phyloP scores from a whole-genome alignment of 495 filamentous ascomycete species.

The Articulospora tetracladia region DNA sequence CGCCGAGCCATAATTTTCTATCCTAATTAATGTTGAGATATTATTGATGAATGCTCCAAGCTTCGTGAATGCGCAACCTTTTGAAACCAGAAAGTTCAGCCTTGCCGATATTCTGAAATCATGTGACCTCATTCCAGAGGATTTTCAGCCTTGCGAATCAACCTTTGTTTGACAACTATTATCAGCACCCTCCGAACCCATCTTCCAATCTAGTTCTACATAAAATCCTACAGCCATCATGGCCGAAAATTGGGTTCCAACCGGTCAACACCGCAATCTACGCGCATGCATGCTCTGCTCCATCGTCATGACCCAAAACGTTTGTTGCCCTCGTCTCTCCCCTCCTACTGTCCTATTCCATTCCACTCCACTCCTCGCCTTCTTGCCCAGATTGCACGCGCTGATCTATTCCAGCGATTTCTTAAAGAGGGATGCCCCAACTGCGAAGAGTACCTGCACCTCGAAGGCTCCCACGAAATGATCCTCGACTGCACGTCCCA shows the following conservation, averaged over 20 bases:
- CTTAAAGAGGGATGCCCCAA: slow-evolving; percentile 87
- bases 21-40: too few species aligned
- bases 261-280: slow-evolving; percentile 71
- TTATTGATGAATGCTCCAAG: too few species aligned
- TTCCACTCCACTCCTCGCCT: not conserved
- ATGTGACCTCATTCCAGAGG: not conserved
- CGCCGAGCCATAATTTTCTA: too few species aligned
- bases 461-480: slow-evolving; percentile 70
- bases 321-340: slow-evolving; percentile 36
- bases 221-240: slow-evolving; percentile 36
- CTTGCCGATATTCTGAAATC: not conserved
- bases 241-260: slow-evolving; percentile 52
- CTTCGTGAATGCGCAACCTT: too few species aligned
- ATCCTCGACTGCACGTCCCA: slow-evolving; percentile 92
- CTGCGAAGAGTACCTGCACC: slow-evolving; percentile 85
- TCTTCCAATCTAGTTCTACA: not conserved
- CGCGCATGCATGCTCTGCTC: slow-evolving; percentile 99
- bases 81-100: too few species aligned
- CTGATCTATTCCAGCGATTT: slow-evolving; percentile 56
- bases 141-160: not conserved
- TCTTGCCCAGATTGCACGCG: not conserved
- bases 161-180: not conserved
- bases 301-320: slow-evolving; percentile 74
- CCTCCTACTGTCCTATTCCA: not conserved
- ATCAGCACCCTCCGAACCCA: not conserved